Evolutionary conservation across 306 rosid species (phyloP).

Genomic region (Vicia faba): DNA sequence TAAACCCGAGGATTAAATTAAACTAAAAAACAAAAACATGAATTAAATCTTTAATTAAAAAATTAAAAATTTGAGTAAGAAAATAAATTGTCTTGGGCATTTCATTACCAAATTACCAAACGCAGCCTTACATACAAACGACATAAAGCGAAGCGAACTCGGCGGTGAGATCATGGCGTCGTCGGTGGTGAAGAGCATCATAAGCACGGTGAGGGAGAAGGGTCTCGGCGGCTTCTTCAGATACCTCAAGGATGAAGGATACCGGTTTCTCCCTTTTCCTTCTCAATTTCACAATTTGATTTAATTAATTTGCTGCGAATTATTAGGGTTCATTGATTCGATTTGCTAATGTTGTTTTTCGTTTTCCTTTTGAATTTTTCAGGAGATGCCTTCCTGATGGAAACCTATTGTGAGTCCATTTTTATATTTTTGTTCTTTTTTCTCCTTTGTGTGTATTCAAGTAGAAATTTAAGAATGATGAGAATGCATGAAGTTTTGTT

Average conservation of each 20-base stretch:
- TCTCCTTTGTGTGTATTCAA: background rate
- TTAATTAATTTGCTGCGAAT: too few relatives aligned
- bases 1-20: too few relatives aligned
- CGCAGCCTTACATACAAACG: background rate
- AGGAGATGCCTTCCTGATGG: conserved; percentile 88
- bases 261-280: conserved; percentile 47
- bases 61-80: too few relatives aligned
- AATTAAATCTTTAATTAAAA: too few relatives aligned
- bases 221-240: conserved; percentile 67
- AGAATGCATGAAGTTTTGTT: background rate
- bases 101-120: too few relatives aligned
- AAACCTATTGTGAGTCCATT: conserved; percentile 79
- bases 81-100: too few relatives aligned
- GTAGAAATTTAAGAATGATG: conserved; percentile 18
- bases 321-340: conserved; percentile 22
- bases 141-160: background rate
- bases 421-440: background rate
- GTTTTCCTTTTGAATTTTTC: conserved; percentile 48
- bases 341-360: conserved; percentile 40
- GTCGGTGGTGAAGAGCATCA: conserved; percentile 71
- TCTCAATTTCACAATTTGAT: conserved; percentile 1
- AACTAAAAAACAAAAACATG: too few relatives aligned
- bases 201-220: conserved; percentile 70
- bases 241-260: conserved; percentile 82
- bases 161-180: conserved; percentile 60